Evolutionary conservation across 176 grass and related monocot species (phyloP).

Genomic region (Oryza meridionalis): DNA sequence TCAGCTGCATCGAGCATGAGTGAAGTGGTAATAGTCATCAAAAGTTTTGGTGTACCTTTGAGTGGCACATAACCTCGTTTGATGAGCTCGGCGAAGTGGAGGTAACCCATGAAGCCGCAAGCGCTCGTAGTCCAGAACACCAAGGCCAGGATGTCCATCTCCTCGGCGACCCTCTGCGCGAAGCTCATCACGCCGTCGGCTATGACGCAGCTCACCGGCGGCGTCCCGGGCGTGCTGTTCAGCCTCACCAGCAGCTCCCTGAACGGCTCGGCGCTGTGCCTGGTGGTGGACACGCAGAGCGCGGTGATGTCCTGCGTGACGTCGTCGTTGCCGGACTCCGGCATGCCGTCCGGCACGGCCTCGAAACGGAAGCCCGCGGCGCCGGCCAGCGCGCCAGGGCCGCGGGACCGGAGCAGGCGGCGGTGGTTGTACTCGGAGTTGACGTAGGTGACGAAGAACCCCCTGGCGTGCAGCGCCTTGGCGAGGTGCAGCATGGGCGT

Average conservation of each 20-base stretch:
- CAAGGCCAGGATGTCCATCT: too few relatives aligned
- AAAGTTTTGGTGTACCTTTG: too few relatives aligned
- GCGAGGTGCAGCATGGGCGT: constrained; percentile 73
- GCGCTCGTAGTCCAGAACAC: too few relatives aligned
- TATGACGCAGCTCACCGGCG: too few relatives aligned
- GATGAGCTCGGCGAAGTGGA: too few relatives aligned
- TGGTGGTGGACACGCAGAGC: constrained; percentile 59
- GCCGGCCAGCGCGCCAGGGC: constrained; percentile 44
- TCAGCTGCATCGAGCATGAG: too few relatives aligned
- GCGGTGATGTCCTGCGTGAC: constrained; percentile 74
- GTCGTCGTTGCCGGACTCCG: constrained; percentile 47
- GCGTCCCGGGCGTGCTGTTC: too few relatives aligned
- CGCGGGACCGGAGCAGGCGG: constrained; percentile 50
- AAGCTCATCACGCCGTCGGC: too few relatives aligned
- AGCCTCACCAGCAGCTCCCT: constrained; percentile 42
- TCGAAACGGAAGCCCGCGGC: constrained; percentile 56
- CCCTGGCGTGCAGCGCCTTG: constrained; percentile 74
- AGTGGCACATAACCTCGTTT: too few relatives aligned
- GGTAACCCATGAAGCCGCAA: too few relatives aligned
- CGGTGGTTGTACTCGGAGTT: constrained; percentile 76
- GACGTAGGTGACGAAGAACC: constrained; percentile 77
- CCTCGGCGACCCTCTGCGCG: too few relatives aligned
- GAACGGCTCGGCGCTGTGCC: constrained; percentile 57
- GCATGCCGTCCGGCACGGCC: constrained; percentile 75
- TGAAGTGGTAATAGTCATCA: too few relatives aligned